These are phyloP conservation scores for Corrigiola litoralis DNA, from an alignment of 179 eudicot species.

Conservation along the genomic window DNA sequence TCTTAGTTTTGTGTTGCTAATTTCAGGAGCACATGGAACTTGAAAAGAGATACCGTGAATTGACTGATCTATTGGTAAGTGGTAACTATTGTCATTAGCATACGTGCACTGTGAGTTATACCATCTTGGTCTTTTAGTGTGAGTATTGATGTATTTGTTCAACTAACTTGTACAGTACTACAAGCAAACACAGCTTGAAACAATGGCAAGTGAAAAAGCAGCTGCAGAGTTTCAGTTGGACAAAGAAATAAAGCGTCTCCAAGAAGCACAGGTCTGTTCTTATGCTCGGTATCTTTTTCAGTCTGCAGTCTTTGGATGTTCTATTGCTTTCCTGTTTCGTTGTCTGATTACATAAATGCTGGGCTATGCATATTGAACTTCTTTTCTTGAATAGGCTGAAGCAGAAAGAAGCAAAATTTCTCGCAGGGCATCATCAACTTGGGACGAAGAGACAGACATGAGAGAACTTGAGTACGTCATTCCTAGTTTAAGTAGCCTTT, in stretches of 20 bases:
- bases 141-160: conserved; percentile 7
- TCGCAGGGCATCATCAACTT: conserved; percentile 75
- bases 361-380: neutral
- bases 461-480: conserved; percentile 83
- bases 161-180: conserved; percentile 55
- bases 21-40: conserved; percentile 97
- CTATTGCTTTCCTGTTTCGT: neutral
- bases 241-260: conserved; percentile 84
- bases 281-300: neutral
- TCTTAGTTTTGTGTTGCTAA: conserved; percentile 6
- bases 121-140: conserved; percentile 2
- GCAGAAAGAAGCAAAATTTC: conserved; percentile 78
- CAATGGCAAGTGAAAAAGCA: conserved; percentile 97
- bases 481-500: neutral
- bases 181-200: conserved; percentile 98
- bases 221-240: conserved; percentile 97
- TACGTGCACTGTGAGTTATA: neutral
- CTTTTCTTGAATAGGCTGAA: conserved; percentile 63
- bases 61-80: conserved; percentile 88
- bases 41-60: conserved; percentile 93
- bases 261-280: conserved; percentile 74
- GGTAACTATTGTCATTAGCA: too few species aligned
- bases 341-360: neutral
- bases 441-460: conserved; percentile 96
- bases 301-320: neutral